Percentiles rank a stretch among this genome's conserved stretches.
Evolutionary conservation across 768 basidiomycete genomes (phyloP).

Genomic region (Leccinum broughii): DNA sequence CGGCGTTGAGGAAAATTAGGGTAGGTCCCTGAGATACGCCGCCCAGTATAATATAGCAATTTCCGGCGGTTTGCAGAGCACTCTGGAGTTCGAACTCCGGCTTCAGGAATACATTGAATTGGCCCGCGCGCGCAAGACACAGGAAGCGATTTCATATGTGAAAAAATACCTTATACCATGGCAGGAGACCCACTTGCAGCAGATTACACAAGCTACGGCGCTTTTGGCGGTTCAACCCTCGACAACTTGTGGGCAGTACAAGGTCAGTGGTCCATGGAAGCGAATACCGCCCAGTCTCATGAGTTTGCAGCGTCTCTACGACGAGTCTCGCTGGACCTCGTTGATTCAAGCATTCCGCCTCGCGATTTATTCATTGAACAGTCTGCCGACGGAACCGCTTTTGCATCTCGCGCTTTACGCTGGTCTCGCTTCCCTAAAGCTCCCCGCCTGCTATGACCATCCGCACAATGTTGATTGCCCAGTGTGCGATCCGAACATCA

Average conservation of each 20-base stretch:
- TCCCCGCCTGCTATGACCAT: constrained; percentile 76
- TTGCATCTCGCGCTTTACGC: constrained; percentile 88
- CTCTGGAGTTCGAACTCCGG: constrained; percentile 93
- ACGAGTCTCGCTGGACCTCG: constrained; percentile 70
- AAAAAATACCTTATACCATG: constrained; percentile 79
- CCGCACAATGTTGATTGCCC: constrained; percentile 87
- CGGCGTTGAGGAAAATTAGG: constrained; percentile 88
- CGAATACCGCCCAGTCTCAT: constrained; percentile 14
- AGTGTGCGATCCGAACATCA: constrained; percentile 78
- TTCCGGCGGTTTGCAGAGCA: constrained; percentile 57
- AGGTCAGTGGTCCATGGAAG: constrained; percentile 46
- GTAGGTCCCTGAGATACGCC: constrained; percentile 38
- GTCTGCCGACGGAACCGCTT: constrained; percentile 83
- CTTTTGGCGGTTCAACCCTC: constrained; percentile 73
- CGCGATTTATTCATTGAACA: constrained; percentile 85
- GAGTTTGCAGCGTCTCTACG: constrained; percentile 72
- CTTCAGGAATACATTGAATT: constrained; percentile 97
- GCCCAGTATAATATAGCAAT: constrained; percentile 13
- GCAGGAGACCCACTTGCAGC: constrained; percentile 76
- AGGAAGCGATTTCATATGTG: constrained; percentile 82
- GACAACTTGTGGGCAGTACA: constrained; percentile 77
- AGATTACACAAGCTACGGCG: constrained; percentile 75
- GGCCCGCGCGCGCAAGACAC: constrained; percentile 58
- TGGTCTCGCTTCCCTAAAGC: constrained; percentile 86
- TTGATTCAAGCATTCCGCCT: constrained; percentile 79